phyloP scores from a whole-genome alignment of 2,329 filamentous ascomycete genomes.

The Fusarium proliferatum region DNA sequence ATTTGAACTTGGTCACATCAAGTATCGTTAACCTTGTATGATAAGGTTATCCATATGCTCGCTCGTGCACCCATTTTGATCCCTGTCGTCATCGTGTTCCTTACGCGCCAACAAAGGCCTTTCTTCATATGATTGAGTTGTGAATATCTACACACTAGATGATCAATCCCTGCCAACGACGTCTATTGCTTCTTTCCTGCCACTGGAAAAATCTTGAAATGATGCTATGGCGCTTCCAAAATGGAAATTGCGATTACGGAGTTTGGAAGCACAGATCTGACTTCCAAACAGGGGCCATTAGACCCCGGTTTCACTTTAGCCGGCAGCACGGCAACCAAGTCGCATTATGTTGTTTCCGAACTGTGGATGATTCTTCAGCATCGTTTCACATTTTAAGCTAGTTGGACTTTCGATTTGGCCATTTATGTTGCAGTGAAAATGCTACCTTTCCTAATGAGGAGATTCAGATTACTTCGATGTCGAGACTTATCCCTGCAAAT shows the following conservation, averaged over 20 bases:
- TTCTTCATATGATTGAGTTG: rapidly evolving
- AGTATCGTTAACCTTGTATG: background rate
- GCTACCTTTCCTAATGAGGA: background rate
- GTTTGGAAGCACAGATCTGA: background rate
- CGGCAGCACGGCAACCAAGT: background rate
- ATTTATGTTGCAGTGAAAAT: background rate
- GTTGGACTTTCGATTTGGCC: background rate
- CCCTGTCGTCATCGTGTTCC: background rate
- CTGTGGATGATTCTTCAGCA: background rate
- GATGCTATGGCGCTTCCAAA: background rate
- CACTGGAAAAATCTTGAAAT: background rate
- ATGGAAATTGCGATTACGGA: slow-evolving; percentile 3
- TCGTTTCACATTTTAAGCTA: background rate
- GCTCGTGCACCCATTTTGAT: too few species aligned
- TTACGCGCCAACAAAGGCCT: background rate
- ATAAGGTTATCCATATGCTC: background rate
- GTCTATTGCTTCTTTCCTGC: background rate
- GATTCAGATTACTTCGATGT: slow-evolving; percentile 5
- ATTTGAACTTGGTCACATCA: background rate
- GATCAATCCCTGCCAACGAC: rapidly evolving
- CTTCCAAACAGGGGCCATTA: background rate
- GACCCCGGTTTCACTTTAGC: background rate
- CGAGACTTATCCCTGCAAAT: background rate
- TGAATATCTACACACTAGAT: background rate
- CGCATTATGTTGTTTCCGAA: background rate